phyloP scores from a whole-genome alignment of 148 eudicot genomes.

The Chenopodium quinoa region DNA sequence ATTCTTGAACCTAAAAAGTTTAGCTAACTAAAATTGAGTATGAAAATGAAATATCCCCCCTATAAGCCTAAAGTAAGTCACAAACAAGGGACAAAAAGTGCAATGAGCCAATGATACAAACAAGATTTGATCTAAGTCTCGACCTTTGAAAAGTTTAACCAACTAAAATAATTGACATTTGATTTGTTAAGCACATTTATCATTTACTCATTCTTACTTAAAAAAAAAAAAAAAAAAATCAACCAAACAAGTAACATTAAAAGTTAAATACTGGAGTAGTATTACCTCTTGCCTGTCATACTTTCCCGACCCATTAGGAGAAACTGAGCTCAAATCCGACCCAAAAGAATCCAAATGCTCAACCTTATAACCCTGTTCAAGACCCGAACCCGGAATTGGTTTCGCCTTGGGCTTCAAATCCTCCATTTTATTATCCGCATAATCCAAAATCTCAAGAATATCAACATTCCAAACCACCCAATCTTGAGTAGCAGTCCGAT shows the following conservation, averaged over 20 bases:
- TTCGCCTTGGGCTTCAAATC: neutral
- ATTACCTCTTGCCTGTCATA: constrained; percentile 49
- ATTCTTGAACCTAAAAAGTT: too few species aligned
- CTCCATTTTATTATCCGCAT: neutral
- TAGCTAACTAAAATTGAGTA: too few species aligned
- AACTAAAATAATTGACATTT: too few species aligned
- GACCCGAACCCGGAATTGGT: neutral
- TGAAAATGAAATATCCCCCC: too few species aligned
- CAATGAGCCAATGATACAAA: too few species aligned
- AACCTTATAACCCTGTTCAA: constrained; percentile 11
- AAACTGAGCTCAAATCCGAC: constrained; percentile 29
- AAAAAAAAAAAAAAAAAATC: neutral
- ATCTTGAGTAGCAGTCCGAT: constrained; percentile 58
- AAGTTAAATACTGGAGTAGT: neutral
- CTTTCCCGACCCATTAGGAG: constrained; percentile 22
- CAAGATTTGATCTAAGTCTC: too few species aligned
- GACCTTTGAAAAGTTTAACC: too few species aligned
- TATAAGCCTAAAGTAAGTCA: too few species aligned
- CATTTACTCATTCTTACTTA: neutral
- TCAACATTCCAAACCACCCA: constrained; percentile 74
- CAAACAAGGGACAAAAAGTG: too few species aligned
- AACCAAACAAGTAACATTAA: too few species aligned
- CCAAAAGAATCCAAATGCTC: constrained; percentile 32
- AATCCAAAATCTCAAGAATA: constrained; percentile 46
- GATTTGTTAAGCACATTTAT: too few species aligned